Percentiles rank a stretch among this genome's conserved stretches.
Evolutionary conservation across 257 asterid species (phyloP).

Genomic region (Fraxinus pennsylvanica): DNA sequence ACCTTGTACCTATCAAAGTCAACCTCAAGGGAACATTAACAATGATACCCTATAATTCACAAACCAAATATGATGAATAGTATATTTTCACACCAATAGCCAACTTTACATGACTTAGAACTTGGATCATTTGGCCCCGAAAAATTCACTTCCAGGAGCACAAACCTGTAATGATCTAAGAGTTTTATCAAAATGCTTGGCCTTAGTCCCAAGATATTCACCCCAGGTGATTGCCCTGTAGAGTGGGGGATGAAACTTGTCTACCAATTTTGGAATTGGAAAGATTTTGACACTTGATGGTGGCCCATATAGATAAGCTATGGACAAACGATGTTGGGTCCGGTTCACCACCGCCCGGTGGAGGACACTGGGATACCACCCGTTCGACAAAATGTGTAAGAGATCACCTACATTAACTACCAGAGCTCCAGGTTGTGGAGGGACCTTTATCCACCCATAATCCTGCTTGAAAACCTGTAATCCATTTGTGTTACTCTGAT

Average conservation of each 20-base stretch:
- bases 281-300: conserved; percentile 54
- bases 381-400: conserved; percentile 79
- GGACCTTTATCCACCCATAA: conserved; percentile 64
- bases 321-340: conserved; percentile 55
- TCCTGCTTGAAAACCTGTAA: conserved; percentile 65
- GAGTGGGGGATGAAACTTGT: conserved; percentile 51
- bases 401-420: conserved; percentile 82
- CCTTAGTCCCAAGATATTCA: conserved; percentile 74
- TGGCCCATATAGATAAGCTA: conserved; percentile 83
- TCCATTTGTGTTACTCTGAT: conserved; percentile 82
- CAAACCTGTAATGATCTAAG: conserved; percentile 61
- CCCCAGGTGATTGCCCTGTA: conserved; percentile 78
- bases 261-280: conserved; percentile 60
- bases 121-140: conserved; percentile 51
- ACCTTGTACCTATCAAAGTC: neutral
- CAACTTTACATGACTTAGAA: conserved; percentile 38
- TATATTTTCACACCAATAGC: conserved; percentile 21
- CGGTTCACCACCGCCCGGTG: conserved; percentile 90
- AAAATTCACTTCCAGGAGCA: conserved; percentile 41
- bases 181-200: conserved; percentile 80
- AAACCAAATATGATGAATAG: neutral
- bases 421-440: conserved; percentile 64
- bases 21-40: neutral
- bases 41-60: neutral
- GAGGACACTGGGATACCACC: conserved; percentile 69